These are phyloP conservation scores for Chloris gayana DNA, from an alignment of 176 grass and related monocot genomes.

Conservation along the genomic window DNA sequence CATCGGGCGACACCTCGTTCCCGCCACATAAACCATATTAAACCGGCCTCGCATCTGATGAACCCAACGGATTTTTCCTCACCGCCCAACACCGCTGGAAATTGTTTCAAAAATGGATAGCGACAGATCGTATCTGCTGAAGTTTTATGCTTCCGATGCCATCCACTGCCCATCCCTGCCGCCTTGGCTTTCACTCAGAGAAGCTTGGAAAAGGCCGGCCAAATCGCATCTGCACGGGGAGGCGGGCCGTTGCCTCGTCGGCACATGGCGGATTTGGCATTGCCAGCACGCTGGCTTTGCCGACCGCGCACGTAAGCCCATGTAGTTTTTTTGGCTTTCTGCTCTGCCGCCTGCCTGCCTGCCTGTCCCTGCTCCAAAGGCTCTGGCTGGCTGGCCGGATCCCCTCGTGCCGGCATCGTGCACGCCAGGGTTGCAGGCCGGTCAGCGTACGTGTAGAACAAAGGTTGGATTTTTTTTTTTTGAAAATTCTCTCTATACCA, in stretches of 20 bases:
- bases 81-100: neutral
- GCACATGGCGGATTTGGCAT: neutral
- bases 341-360: neutral
- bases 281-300: neutral
- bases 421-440: neutral
- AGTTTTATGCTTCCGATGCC: neutral
- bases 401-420: constrained; percentile 6
- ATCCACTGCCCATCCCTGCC: neutral
- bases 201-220: neutral
- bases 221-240: neutral
- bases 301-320: neutral
- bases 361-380: neutral
- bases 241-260: neutral
- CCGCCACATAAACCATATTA: neutral
- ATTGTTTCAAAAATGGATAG: constrained; percentile 10
- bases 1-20: neutral
- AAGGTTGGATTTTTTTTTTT: neutral
- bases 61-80: neutral
- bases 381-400: neutral
- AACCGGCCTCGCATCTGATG: neutral
- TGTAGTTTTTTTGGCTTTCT: neutral
- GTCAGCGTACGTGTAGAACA: neutral
- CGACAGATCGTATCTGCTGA: constrained; percentile 1
- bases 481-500: too few species aligned
- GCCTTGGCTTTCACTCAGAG: neutral